Conservation (phyloP, 352 stramenopile species). For the Pythium folliculosum region DNA sequence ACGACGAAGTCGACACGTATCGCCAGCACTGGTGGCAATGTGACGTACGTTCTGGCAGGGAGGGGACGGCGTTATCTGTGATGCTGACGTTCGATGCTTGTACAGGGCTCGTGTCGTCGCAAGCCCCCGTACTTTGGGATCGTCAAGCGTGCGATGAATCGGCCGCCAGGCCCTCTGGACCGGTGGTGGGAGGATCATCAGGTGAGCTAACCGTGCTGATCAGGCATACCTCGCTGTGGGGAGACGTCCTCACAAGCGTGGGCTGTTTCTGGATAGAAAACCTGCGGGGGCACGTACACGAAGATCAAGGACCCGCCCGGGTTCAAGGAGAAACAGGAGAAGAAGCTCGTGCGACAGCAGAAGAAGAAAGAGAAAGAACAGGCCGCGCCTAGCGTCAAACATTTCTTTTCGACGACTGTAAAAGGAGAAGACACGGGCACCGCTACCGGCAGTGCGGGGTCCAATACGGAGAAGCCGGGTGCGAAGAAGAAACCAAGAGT, state of each 20-base stretch:
- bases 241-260: neutral
- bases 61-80: neutral
- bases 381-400: slow-evolving; percentile 32
- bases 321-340: slow-evolving; percentile 49
- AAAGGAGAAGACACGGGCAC: neutral
- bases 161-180: slow-evolving; percentile 69
- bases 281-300: slow-evolving; percentile 66
- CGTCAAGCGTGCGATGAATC: slow-evolving; percentile 89
- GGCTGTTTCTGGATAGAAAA: slow-evolving; percentile 31
- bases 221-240: too few relatives aligned
- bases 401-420: slow-evolving; percentile 29
- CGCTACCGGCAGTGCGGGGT: neutral
- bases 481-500: slow-evolving; percentile 31
- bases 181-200: slow-evolving; percentile 72
- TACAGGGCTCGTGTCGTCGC: slow-evolving; percentile 62
- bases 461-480: slow-evolving; percentile 2
- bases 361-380: slow-evolving; percentile 60
- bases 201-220: slow-evolving; percentile 18
- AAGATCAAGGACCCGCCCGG: slow-evolving; percentile 74
- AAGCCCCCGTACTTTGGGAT: slow-evolving; percentile 75
- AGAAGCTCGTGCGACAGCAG: slow-evolving; percentile 33
- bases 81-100: neutral
- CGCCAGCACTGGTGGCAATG: slow-evolving; percentile 88
- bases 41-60: slow-evolving; percentile 40
- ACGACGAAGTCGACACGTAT: slow-evolving; percentile 88